phyloP scores from a whole-genome alignment of 805 yeast species.

The Ogataea polymorpha region DNA sequence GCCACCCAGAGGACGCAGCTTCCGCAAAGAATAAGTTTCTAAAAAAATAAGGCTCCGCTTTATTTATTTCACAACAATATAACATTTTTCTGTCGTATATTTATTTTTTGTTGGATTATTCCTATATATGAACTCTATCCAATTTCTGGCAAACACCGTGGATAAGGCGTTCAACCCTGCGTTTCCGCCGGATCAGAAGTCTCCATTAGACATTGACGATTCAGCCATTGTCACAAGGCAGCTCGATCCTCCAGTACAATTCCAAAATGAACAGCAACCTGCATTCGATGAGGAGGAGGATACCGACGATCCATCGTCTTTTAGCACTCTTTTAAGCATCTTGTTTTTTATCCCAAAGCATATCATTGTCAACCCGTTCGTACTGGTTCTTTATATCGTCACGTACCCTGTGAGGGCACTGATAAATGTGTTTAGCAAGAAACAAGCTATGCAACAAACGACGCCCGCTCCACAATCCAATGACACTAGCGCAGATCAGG shows the following conservation, averaged over 20 bases:
- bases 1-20: conserved; percentile 6
- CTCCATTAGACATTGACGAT: conserved; percentile 10
- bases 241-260: conserved; percentile 1
- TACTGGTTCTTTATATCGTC: conserved; percentile 46
- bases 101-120: conserved; percentile 6
- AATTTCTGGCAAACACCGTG: conserved; percentile 31
- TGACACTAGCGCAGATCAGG: no score
- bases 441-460: neutral
- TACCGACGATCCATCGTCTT: conserved; percentile 12
- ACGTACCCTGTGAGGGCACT: conserved; percentile 52
- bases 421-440: neutral
- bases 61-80: conserved; percentile 1
- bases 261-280: conserved; percentile 2
- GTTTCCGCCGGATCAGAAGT: conserved; percentile 4
- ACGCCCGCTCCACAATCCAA: neutral
- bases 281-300: conserved; percentile 2
- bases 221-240: conserved; percentile 24
- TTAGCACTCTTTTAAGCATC: conserved; percentile 25
- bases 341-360: conserved; percentile 48
- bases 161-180: conserved; percentile 29
- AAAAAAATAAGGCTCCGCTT: neutral
- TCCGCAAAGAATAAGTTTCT: conserved; percentile 3
- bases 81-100: conserved; percentile 1
- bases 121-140: conserved; percentile 30
- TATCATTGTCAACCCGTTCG: conserved; percentile 50